phyloP scores from a whole-genome alignment of 306 rosid genomes.

The Castanopsis chinensis region DNA sequence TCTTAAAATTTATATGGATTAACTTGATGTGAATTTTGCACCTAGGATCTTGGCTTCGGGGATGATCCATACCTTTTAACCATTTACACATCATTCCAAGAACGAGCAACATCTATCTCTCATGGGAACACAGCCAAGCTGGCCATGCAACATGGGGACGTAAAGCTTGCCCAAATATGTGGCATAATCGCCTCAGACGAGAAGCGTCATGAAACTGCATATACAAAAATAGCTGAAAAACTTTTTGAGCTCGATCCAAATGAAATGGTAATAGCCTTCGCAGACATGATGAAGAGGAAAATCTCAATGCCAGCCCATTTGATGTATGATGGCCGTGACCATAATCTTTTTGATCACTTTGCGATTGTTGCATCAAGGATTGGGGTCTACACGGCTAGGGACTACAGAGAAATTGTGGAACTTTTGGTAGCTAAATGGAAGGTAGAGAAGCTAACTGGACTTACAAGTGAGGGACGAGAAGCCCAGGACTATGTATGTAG shows the following conservation, averaged over 20 bases:
- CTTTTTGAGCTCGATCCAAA: slow-evolving; percentile 81
- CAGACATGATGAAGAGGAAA: slow-evolving; percentile 93
- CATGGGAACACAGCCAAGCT: slow-evolving; percentile 89
- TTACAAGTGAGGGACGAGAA: slow-evolving; percentile 71
- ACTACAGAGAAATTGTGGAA: slow-evolving; percentile 81
- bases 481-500: slow-evolving; percentile 81
- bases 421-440: slow-evolving; percentile 81
- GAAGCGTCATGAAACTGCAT: slow-evolving; percentile 90
- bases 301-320: slow-evolving; percentile 85
- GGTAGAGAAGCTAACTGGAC: slow-evolving; percentile 61
- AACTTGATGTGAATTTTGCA: neutral
- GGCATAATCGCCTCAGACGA: slow-evolving; percentile 85
- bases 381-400: slow-evolving; percentile 78
- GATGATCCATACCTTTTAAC: slow-evolving; percentile 73
- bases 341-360: slow-evolving; percentile 64
- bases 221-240: slow-evolving; percentile 80
- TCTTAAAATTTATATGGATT: neutral
- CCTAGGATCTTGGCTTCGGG: slow-evolving; percentile 77
- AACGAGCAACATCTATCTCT: slow-evolving; percentile 82
- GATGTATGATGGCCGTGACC: slow-evolving; percentile 74
- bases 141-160: slow-evolving; percentile 73
- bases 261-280: slow-evolving; percentile 66
- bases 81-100: slow-evolving; percentile 89
- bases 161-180: slow-evolving; percentile 79
- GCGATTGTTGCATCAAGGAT: slow-evolving; percentile 75